Conservation (phyloP, 768 basidiomycete species). For the Mycena venus region DNA sequence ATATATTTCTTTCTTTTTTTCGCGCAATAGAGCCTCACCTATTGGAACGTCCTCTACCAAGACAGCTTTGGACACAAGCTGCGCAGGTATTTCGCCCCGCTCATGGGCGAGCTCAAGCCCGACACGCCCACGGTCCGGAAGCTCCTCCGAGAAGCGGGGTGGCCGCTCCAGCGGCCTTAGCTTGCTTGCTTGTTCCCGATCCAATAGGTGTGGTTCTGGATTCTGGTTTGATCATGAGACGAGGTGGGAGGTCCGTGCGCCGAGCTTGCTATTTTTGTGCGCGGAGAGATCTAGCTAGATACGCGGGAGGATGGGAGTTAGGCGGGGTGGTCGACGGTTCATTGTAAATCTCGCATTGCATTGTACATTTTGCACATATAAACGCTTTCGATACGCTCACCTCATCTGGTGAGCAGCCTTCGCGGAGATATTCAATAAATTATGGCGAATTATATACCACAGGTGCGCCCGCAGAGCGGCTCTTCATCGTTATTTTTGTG, state of each 20-base stretch:
- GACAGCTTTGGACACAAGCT: constrained; percentile 63
- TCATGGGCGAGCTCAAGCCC: constrained; percentile 78
- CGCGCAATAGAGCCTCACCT: constrained; percentile 11
- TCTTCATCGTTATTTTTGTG: too few relatives aligned
- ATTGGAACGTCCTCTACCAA: constrained; percentile 66
- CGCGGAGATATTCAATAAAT: too few relatives aligned
- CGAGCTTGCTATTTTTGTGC: not conserved
- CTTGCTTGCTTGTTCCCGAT: not conserved
- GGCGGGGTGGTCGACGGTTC: not conserved
- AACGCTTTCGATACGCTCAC: not conserved
- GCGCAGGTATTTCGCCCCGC: constrained; percentile 73
- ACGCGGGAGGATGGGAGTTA: too few relatives aligned
- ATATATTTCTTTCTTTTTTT: constrained; percentile 5
- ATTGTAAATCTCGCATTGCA: not conserved
- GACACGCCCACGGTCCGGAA: constrained; percentile 60
- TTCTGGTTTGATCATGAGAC: too few relatives aligned
- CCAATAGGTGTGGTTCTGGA: too few relatives aligned
- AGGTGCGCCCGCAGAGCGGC: too few relatives aligned
- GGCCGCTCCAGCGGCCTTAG: not conserved
- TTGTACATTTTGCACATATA: not conserved
- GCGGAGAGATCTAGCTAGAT: not conserved
- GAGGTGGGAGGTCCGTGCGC: too few relatives aligned
- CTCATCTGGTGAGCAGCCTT: not conserved
- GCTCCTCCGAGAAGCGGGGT: constrained; percentile 59
- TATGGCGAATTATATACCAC: too few relatives aligned